These are phyloP conservation scores for Hyaloscypha finlandica DNA, from an alignment of 495 filamentous ascomycete species.

Conservation along the genomic window DNA sequence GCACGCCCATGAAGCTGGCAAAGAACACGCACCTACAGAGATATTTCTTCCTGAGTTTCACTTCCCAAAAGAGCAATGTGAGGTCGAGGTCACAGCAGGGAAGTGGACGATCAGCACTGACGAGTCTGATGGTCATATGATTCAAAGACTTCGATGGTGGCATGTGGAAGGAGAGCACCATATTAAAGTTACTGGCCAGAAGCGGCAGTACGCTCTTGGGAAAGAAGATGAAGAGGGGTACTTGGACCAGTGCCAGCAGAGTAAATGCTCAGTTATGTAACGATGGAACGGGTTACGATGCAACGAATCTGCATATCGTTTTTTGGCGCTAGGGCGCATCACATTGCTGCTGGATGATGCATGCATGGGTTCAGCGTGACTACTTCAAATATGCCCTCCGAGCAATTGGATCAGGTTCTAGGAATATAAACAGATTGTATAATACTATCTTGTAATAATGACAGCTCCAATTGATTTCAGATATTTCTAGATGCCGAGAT, in stretches of 20 bases:
- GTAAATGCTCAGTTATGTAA: conserved; percentile 55
- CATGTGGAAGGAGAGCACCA: conserved; percentile 82
- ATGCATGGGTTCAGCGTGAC: not conserved
- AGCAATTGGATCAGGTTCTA: not conserved
- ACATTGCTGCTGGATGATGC: not conserved
- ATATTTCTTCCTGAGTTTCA: conserved; percentile 92
- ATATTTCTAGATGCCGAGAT: not conserved
- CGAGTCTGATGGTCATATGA: conserved; percentile 58
- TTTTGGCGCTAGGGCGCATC: not conserved
- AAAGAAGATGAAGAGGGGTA: conserved; percentile 48
- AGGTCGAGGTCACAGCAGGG: conserved; percentile 76
- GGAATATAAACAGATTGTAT: not conserved
- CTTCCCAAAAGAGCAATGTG: conserved; percentile 73
- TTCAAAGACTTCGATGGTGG: conserved; percentile 87
- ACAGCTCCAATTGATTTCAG: not conserved
- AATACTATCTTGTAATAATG: not conserved
- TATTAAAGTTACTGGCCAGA: conserved; percentile 73
- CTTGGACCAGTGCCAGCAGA: conserved; percentile 55
- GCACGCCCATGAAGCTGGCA: conserved; percentile 50
- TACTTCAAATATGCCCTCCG: not conserved
- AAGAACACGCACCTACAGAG: conserved; percentile 69
- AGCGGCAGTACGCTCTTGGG: conserved; percentile 36
- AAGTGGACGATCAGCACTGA: conserved; percentile 83
- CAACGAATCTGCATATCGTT: not conserved
- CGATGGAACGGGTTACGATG: not conserved